Base-by-base conservation (phyloP, 2,329 filamentous ascomycete genomes). In the Colletotrichum limetticola region DNA sequence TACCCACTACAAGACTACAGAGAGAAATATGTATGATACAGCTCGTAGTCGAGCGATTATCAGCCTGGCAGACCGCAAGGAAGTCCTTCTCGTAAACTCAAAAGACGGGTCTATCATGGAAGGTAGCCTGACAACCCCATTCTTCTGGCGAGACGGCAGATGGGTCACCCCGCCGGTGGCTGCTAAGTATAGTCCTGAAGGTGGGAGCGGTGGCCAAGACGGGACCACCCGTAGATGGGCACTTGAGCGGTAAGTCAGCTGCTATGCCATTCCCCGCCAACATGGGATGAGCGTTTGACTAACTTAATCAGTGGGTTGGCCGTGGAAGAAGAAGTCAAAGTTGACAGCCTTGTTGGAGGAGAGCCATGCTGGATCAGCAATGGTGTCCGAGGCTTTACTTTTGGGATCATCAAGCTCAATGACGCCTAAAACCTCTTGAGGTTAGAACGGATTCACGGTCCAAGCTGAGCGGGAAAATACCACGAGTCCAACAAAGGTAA, bases 361-460 rank as follows among this genome's bases (percentile, higher is more conserved):
- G 95, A 98, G 81, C 87, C 92, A 66, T 93, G 95, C 74, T 97
- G 95, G 93, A 84, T 98, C 66, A 98, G 95, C 81, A 98, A 96
- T 81, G 95, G 94, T 0, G 93, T 96, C 1, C 89, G 93, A 75
- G 96, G 96, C 0, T 98, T 97, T 76, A 85, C 91, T 14, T 84
- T 80, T 70, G 89, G 88, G 0, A 83, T 76, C 53, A 75, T 89
- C 42, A 76, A 74, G 22, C 74, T 85, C 16, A 66, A 68, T 4
- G 65, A 66, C 8, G 52, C 71, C 28, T 59, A 42, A 42, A 42
- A 4, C 8, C 26, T 8, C 12, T 42, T 57, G 35, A 35, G 67
- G 32, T 19, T 16, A 19, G 7, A n/a, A 11, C 16, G 5, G 7
- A 3, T 42, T 5, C 16, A 55, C 57, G 14, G 22, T 49, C 7